Evolutionary conservation across 2,329 filamentous ascomycete genomes (phyloP).

Genomic region (Beauveria pseudobassiana): DNA sequence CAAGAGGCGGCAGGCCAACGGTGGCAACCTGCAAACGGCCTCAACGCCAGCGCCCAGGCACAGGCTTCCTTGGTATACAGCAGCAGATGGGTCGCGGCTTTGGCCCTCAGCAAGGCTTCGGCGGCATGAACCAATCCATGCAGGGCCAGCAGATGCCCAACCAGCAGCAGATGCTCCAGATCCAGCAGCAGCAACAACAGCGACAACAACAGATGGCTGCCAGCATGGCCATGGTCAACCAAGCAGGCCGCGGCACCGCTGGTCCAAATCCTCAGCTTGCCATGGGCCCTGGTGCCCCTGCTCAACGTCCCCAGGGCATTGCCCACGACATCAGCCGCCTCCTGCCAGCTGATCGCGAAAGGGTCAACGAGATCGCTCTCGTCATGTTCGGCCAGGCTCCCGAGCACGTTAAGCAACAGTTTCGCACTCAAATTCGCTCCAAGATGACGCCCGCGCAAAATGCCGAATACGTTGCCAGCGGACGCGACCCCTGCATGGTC

Average conservation of each 20-base stretch:
- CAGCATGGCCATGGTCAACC: slow-evolving; percentile 31
- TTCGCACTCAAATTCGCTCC: slow-evolving; percentile 25
- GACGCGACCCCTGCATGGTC: slow-evolving; percentile 41
- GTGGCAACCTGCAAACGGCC: slow-evolving; percentile 41
- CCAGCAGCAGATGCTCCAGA: slow-evolving; percentile 25
- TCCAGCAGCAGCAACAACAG: slow-evolving; percentile 23
- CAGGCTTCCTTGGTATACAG: slow-evolving; percentile 45
- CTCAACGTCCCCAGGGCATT: slow-evolving; percentile 21
- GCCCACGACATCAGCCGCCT: slow-evolving; percentile 30
- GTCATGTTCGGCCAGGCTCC: slow-evolving; percentile 32
- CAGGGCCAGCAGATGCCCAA: slow-evolving; percentile 44
- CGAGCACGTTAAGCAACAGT: slow-evolving; percentile 36
- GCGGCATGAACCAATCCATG: slow-evolving; percentile 38
- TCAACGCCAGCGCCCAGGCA: slow-evolving; percentile 37
- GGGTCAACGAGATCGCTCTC: slow-evolving; percentile 37
- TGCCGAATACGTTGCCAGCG: slow-evolving; percentile 35
- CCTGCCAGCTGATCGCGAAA: slow-evolving; percentile 35
- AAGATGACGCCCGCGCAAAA: slow-evolving; percentile 35
- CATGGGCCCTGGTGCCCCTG: slow-evolving; percentile 30
- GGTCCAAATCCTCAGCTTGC: background rate
- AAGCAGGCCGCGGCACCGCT: slow-evolving; percentile 26
- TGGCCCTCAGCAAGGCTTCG: slow-evolving; percentile 48
- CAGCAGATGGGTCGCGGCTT: slow-evolving; percentile 44
- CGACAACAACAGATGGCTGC: slow-evolving; percentile 21
- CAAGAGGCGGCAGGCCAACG: slow-evolving; percentile 43